Base-by-base conservation (phyloP, 2,329 filamentous ascomycete genomes). In the Hypoxylon sp. region DNA sequence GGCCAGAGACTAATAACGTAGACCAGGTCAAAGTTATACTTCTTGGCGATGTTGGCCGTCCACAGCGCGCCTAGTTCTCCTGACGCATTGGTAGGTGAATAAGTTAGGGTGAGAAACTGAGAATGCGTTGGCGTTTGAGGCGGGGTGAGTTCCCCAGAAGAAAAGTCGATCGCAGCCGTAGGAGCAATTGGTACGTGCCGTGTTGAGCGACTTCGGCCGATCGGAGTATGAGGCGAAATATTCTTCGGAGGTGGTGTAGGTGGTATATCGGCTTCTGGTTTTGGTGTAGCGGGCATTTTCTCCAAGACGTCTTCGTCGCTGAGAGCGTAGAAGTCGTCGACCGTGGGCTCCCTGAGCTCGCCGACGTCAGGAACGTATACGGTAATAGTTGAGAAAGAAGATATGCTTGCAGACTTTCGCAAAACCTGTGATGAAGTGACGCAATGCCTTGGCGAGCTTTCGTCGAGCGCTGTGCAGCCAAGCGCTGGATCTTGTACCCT, bases 1-100 rank as follows among this genome's bases (percentile, higher is more conserved):
- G 86, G 85, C 85, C 86, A 87, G 12, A 88, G 76, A 66, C 85
- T 87, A 66, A 87, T 82, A 28, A 88, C 81, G 67, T 88, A 89
- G 11, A 88, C 80, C 22, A 88, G 78, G 67, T 87, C 84, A 54
- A 89, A 87, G 55, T 85, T 80, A 73, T 87, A 87, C 55, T 82
- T 81, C 3, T 78, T 80, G 4, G 86, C 86, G 38, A 89, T 85
- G 30, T 83, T 79, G 0, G 85, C 84, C 6, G 84, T 84, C 72
- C 85, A 81, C 48, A 85, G 82, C 6, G 85, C 85, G 2, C 84
- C 85, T 0, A 80, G 77, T 16, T 81, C 77, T 12, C 82, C 82
- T 11, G 82, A 80, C 1, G 77, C 77, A 57, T 76, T 81, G 18
- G 78, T 75, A 30, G 80, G 77, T 0, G 83, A 80, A n/a, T 82